Conservation (phyloP, 2,329 filamentous ascomycete species). For the Alternaria sp. region DNA sequence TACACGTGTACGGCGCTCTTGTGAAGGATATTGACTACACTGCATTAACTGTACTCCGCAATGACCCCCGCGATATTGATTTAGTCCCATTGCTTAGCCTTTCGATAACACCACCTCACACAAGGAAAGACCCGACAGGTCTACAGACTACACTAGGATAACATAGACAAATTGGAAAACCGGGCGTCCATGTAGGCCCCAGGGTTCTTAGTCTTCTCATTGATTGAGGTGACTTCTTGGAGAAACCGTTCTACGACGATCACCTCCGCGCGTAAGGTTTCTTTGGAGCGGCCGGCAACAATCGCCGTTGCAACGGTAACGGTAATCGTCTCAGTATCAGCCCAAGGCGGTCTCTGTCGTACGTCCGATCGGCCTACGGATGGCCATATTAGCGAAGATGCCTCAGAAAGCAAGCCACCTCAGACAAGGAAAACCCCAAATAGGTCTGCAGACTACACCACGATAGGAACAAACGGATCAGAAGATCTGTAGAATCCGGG, state of each 20-base stretch:
- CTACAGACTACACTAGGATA: neutral
- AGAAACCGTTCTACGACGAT: neutral
- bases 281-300: neutral
- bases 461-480: neutral
- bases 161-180: neutral
- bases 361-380: neutral
- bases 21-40: neutral
- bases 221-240: neutral
- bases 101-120: neutral
- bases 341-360: neutral
- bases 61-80: neutral
- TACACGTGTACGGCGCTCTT: neutral
- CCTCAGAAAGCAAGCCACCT: neutral
- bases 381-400: neutral
- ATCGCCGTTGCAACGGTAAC: neutral
- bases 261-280: neutral
- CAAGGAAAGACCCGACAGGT: neutral
- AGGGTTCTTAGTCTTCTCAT: neutral
- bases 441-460: neutral
- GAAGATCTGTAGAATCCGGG: neutral
- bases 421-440: neutral
- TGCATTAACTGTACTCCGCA: neutral
- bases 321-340: neutral
- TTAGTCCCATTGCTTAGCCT: neutral
- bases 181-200: neutral